These are phyloP conservation scores for Fermentozyma sake DNA, from an alignment of 1,139 yeast genomes.

Conservation along the genomic window DNA sequence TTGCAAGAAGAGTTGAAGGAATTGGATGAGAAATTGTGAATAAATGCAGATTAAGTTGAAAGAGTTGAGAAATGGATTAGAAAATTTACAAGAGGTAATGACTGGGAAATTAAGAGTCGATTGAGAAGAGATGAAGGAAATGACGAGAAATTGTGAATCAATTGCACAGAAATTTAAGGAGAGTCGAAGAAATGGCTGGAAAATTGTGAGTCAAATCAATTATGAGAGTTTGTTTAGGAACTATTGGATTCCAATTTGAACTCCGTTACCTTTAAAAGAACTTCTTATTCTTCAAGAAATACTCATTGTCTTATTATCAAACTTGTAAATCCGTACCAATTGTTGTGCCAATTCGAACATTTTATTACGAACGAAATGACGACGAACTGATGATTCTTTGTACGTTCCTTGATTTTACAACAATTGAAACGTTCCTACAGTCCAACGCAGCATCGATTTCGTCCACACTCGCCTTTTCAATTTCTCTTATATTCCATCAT, in stretches of 20 bases:
- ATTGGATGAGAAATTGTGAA: conserved; percentile 25
- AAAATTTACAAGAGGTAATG: too few species aligned
- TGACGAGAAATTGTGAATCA: too few species aligned
- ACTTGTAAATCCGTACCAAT: conserved; percentile 92
- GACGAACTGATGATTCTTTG: conserved; percentile 93
- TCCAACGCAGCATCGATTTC: conserved; percentile 99
- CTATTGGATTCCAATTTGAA: too few species aligned
- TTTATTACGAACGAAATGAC: conserved; percentile 93
- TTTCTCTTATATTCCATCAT: too few species aligned
- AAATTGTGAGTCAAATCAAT: too few species aligned
- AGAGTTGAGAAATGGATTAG: conserved; percentile 1
- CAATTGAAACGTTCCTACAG: conserved; percentile 93
- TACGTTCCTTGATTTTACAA: conserved; percentile 95
- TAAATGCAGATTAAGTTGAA: too few species aligned
- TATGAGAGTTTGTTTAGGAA: too few species aligned
- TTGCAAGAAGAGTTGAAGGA: conserved; percentile 48
- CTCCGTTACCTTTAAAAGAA: conserved; percentile 20
- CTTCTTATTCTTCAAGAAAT: conserved; percentile 70
- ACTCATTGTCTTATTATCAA: conserved; percentile 83
- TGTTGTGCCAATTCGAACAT: conserved; percentile 97
- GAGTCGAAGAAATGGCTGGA: too few species aligned
- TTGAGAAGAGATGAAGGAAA: too few species aligned
- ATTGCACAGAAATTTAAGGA: too few species aligned
- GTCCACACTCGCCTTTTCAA: too few species aligned
- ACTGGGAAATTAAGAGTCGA: too few species aligned